phyloP scores from a whole-genome alignment of 2,329 filamentous ascomycete species.

The Stemphylium vesicarium region DNA sequence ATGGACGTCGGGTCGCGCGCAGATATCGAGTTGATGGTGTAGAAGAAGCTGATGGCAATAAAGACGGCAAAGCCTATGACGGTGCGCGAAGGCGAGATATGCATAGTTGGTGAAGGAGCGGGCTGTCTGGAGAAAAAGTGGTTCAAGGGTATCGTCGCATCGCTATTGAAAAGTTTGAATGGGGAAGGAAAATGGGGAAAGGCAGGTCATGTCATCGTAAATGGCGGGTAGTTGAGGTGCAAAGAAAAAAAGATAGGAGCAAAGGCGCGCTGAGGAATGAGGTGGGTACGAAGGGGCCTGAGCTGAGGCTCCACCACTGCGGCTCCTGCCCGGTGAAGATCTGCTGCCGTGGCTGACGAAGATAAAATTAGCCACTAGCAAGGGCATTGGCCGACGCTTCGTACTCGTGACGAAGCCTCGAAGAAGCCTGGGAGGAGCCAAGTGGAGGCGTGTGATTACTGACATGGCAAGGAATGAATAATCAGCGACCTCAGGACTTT shows the following conservation, averaged over 20 bases:
- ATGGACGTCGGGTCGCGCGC: constrained; percentile 45
- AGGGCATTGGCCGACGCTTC: not conserved
- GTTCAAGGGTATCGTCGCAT: constrained; percentile 18
- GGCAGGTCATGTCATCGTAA: constrained; percentile 18
- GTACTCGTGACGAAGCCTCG: not conserved
- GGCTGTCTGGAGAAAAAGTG: not conserved
- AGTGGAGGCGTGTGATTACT: not conserved
- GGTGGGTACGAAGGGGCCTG: constrained; percentile 10
- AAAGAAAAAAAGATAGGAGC: constrained; percentile 18
- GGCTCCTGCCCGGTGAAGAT: constrained; percentile 10
- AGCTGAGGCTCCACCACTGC: constrained; percentile 15
- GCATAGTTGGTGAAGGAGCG: constrained; percentile 23
- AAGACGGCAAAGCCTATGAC: constrained; percentile 26
- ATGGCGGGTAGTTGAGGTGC: not conserved
- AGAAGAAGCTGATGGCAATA: constrained; percentile 26
- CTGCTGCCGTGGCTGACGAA: constrained; percentile 6
- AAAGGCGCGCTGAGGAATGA: not conserved
- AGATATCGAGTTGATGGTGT: constrained; percentile 33
- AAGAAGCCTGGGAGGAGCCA: not conserved
- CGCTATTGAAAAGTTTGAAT: constrained; percentile 3
- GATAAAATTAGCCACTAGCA: constrained; percentile 19
- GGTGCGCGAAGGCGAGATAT: constrained; percentile 29
- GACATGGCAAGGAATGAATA: not conserved
- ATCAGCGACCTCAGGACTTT: not conserved
- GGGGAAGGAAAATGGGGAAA: not conserved